These are phyloP conservation scores for Cryphonectria parasitica DNA, from an alignment of 2,329 filamentous ascomycete species.

Conservation along the genomic window DNA sequence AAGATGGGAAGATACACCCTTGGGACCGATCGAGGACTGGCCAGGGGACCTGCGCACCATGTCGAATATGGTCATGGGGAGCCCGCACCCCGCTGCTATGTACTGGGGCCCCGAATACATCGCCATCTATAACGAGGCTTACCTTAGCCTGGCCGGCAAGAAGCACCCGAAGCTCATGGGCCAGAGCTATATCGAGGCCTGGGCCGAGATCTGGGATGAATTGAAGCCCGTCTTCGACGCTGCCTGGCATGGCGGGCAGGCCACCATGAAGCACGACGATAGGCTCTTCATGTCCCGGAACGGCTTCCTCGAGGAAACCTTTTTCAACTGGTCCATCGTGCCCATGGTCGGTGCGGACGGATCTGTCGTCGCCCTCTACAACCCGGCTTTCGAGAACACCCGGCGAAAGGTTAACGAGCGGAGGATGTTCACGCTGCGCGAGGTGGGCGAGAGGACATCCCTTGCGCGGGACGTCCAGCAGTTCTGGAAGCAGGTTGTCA, in stretches of 20 bases:
- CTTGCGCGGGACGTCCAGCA: conserved; percentile 71
- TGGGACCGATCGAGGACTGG: conserved; percentile 80
- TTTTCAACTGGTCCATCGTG: conserved; percentile 82
- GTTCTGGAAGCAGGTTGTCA: conserved; percentile 74
- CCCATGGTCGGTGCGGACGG: conserved; percentile 77
- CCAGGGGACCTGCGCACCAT: conserved; percentile 72
- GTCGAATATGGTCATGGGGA: conserved; percentile 82
- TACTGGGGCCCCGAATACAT: conserved; percentile 72
- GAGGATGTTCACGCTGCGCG: conserved; percentile 76
- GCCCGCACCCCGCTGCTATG: conserved; percentile 74
- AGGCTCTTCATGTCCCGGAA: conserved; percentile 72
- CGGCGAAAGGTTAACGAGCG: conserved; percentile 77
- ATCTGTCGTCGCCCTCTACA: conserved; percentile 75
- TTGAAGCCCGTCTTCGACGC: conserved; percentile 70
- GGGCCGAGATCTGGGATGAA: conserved; percentile 75
- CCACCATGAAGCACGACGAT: conserved; percentile 84
- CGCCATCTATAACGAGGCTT: conserved; percentile 75
- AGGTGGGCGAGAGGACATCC: conserved; percentile 76
- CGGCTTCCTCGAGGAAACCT: conserved; percentile 76
- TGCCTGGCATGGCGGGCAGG: conserved; percentile 72
- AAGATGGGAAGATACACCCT: conserved; percentile 73
- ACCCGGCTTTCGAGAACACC: conserved; percentile 82
- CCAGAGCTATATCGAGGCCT: conserved; percentile 67
- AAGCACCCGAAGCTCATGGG: conserved; percentile 81
- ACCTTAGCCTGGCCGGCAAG: conserved; percentile 62